Percentiles rank a stretch among this genome's conserved stretches.
These are phyloP conservation scores for Styphnolobium japonicum DNA, from an alignment of 306 rosid species.

Conservation along the genomic window DNA sequence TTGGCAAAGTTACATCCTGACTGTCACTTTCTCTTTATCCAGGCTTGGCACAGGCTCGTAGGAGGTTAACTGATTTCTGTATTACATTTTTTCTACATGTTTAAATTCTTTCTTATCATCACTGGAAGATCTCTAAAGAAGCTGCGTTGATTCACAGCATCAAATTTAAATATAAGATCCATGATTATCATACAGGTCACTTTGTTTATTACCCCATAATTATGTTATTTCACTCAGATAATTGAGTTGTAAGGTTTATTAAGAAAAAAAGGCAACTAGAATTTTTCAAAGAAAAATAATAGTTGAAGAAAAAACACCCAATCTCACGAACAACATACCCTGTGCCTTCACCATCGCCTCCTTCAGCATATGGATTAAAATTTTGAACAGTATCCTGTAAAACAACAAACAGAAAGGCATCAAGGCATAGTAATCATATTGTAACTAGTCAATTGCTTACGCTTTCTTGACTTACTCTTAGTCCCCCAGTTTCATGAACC, in stretches of 20 bases:
- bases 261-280: not conserved
- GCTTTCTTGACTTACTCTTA: slow-evolving; percentile 62
- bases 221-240: not conserved
- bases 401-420: slow-evolving; percentile 22
- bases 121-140: not conserved
- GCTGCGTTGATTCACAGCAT: not conserved
- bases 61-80: not conserved
- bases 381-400: slow-evolving; percentile 70
- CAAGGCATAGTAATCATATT: slow-evolving; percentile 6
- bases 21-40: not conserved
- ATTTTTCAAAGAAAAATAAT: not conserved
- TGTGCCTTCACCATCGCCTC: slow-evolving; percentile 60
- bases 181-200: not conserved
- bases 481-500: slow-evolving; percentile 93
- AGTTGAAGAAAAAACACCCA: slow-evolving; percentile 7
- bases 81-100: not conserved
- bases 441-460: not conserved
- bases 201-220: not conserved
- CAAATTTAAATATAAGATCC: not conserved
- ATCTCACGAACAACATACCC: slow-evolving; percentile 50
- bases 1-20: not conserved
- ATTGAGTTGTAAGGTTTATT: not conserved
- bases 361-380: slow-evolving; percentile 65
- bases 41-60: not conserved
- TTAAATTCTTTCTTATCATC: not conserved